phyloP scores from a whole-genome alignment of 345 rosid species.

The Hibiscus mutabilis region DNA sequence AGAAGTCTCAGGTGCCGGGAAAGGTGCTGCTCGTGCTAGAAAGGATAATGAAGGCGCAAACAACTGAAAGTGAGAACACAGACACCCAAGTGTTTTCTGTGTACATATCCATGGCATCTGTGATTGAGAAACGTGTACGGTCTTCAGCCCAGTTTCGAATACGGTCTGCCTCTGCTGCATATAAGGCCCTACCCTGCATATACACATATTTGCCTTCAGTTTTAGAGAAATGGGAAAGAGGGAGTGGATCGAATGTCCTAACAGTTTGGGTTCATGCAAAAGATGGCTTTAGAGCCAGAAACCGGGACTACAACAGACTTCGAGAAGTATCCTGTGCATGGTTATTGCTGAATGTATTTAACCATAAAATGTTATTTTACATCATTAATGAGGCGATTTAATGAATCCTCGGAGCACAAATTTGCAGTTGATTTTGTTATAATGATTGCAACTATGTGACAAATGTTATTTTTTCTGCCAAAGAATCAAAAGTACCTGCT shows the following conservation, averaged over 20 bases:
- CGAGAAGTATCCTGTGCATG: no score
- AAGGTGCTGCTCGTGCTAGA: conserved; percentile 61
- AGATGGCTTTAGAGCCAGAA: neutral
- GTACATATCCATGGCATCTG: conserved; percentile 96
- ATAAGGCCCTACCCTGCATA: conserved; percentile 80
- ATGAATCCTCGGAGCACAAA: no score
- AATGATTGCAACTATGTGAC: neutral
- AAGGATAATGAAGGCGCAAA: conserved; percentile 84
- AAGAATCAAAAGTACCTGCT: conserved; percentile 46
- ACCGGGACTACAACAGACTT: neutral
- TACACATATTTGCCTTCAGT: neutral
- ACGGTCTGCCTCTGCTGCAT: conserved; percentile 87
- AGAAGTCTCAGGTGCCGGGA: conserved; percentile 42
- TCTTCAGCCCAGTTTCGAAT: conserved; percentile 89
- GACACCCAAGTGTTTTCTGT: conserved; percentile 86
- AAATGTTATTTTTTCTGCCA: neutral
- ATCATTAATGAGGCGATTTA: no score
- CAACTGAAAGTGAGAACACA: conserved; percentile 89
- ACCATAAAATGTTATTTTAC: no score
- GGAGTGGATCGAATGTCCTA: neutral
- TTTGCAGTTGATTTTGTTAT: neutral
- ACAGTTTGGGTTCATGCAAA: neutral
- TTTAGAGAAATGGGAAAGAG: neutral
- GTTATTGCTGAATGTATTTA: neutral
- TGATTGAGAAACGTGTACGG: conserved; percentile 63